Evolutionary conservation across 768 basidiomycete genomes (phyloP).

Genomic region (Boletus rubroflammeus): DNA sequence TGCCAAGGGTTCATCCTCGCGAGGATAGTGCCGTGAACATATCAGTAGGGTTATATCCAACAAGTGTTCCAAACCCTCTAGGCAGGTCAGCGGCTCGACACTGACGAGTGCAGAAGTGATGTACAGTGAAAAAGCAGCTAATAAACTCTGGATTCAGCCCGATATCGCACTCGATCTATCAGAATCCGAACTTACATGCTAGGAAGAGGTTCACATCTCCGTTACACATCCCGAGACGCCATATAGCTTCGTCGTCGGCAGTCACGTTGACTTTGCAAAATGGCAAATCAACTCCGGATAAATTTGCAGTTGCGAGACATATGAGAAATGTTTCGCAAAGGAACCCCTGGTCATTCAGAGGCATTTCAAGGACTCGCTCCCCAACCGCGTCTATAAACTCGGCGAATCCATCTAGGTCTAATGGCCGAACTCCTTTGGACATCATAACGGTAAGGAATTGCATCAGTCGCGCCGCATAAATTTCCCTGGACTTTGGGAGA

Average conservation of each 20-base stretch:
- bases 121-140: constrained; percentile 49
- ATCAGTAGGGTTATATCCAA: constrained; percentile 48
- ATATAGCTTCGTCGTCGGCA: constrained; percentile 36
- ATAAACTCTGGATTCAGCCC: not conserved
- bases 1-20: constrained; percentile 49
- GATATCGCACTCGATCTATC: not conserved
- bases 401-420: not conserved
- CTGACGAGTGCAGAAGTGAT: constrained; percentile 29
- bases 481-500: constrained; percentile 3
- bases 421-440: constrained; percentile 14
- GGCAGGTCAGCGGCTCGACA: constrained; percentile 37
- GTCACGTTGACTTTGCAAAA: not conserved
- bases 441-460: constrained; percentile 25
- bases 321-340: constrained; percentile 38
- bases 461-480: constrained; percentile 17
- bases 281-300: constrained; percentile 10
- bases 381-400: constrained; percentile 15
- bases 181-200: constrained; percentile 36
- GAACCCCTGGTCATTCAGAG: constrained; percentile 2
- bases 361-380: constrained; percentile 13
- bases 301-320: constrained; percentile 29
- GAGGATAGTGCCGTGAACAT: constrained; percentile 41
- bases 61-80: constrained; percentile 46
- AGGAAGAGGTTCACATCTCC: constrained; percentile 34
- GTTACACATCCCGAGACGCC: constrained; percentile 33